Evolutionary conservation across 179 eudicot species (phyloP), one percentile per base, ranked within the genome.

Genomic region (Beta corolliflora): DNA sequence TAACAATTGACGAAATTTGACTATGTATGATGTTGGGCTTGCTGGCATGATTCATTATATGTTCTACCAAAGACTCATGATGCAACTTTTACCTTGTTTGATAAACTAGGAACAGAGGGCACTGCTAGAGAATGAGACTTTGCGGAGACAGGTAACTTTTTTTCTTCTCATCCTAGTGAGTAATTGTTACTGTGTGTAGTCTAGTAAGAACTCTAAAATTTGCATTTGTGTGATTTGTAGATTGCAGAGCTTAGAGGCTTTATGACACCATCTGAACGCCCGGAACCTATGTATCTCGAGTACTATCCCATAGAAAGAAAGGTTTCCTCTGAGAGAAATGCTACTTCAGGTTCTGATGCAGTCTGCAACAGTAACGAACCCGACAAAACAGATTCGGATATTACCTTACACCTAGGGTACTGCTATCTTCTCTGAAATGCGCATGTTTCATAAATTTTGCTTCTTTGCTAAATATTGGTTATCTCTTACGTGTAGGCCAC

Each of bases 401-500:
- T 88, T 76, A 88, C 87, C 56, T 84, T 93, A 56, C 89, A 87
- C 71, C 85, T 92, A 61, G 94, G 92, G 97, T 92, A 88, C n/a
- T 59, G 59, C 64, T 52, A 59, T 80, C 50, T 31, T 21, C 23
- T 3, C 5, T 1, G 4, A 46, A 41, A 53, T 16, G 19, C 52
- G 18, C 44, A 55, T n/a, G 23, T 77, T 4, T 25, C 61, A 10
- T 15, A 58, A n/a, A 21, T 25, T 31, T 5, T 67, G 19, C n/a
- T 63, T 52, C 48, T 69, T 23, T 60, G 18, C 9, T 55, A 0
- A 5, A 50, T 11, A 9, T 50, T 63, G 9, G 16, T 48, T 69
- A 15, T 48, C 16, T 76, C 54, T 82, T 36, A 52, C 54, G 48
- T 29, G 25, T 79, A 91, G 91, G 88, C 88, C 77, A 36, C 83